Evolutionary conservation across 2,329 filamentous ascomycete species (phyloP).

Genomic region (Colletotrichum liriopes): DNA sequence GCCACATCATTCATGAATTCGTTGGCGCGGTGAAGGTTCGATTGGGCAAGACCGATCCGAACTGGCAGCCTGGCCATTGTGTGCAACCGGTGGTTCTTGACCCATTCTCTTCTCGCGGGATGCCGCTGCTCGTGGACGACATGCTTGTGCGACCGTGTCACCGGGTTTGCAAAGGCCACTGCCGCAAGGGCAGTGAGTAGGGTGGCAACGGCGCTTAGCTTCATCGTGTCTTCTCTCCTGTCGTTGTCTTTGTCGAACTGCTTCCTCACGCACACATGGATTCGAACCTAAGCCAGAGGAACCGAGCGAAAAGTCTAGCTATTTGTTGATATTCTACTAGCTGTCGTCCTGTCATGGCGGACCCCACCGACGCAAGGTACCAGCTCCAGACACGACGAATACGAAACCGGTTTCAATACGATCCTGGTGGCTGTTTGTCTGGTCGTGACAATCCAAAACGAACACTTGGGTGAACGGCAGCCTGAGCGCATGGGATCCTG

Average conservation of each 20-base stretch:
- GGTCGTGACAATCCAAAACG: slow-evolving; percentile 39
- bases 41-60: slow-evolving; percentile 44
- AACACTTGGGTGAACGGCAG: slow-evolving; percentile 38
- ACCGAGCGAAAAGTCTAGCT: slow-evolving; percentile 35
- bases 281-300: slow-evolving; percentile 8
- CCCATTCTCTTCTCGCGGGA: slow-evolving; percentile 42
- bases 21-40: slow-evolving; percentile 43
- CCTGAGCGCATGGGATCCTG: slow-evolving; percentile 37
- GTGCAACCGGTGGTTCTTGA: slow-evolving; percentile 38
- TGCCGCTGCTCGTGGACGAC: slow-evolving; percentile 44
- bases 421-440: slow-evolving; percentile 34
- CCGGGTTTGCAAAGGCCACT: slow-evolving; percentile 33
- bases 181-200: slow-evolving; percentile 35
- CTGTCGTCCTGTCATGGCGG: slow-evolving; percentile 36
- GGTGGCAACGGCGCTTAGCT: slow-evolving; percentile 36
- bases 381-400: slow-evolving; percentile 35
- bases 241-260: slow-evolving; percentile 29
- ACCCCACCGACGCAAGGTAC: slow-evolving; percentile 32
- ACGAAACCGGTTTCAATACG: slow-evolving; percentile 41
- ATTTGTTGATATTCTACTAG: slow-evolving; percentile 39
- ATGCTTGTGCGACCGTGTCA: slow-evolving; percentile 40
- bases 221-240: slow-evolving; percentile 40
- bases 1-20: slow-evolving; percentile 44
- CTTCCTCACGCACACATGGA: slow-evolving; percentile 27
- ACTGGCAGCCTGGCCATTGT: slow-evolving; percentile 39